Percentiles rank a stretch among this genome's conserved stretches.
Conservation (phyloP, 768 basidiomycete genomes). For the Termitomyces titanicus region DNA sequence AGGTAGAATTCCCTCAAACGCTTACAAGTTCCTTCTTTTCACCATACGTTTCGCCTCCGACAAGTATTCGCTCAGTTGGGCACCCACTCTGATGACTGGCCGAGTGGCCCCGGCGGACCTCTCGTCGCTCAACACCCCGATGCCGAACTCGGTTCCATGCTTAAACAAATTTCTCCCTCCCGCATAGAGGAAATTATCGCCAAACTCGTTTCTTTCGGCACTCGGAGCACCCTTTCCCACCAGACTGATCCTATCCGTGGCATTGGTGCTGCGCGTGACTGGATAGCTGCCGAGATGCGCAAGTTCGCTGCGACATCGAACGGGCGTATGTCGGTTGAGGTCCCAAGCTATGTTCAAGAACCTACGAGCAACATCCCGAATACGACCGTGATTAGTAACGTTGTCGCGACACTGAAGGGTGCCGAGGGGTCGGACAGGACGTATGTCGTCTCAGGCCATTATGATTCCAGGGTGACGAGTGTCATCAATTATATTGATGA, state of each 20-base stretch:
- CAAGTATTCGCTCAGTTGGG: slow-evolving; percentile 6
- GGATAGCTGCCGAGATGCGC: slow-evolving; percentile 47
- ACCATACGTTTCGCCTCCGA: not conserved
- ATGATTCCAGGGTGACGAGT: slow-evolving; percentile 45
- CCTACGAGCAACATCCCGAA: slow-evolving; percentile 32
- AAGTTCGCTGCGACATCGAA: slow-evolving; percentile 33
- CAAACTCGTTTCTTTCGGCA: slow-evolving; percentile 54
- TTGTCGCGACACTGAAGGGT: slow-evolving; percentile 47
- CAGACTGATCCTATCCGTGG: slow-evolving; percentile 51
- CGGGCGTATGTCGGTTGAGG: slow-evolving; percentile 40
- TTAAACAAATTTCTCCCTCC: slow-evolving; percentile 40
- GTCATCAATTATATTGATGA: slow-evolving; percentile 38
- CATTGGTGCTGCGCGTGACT: slow-evolving; percentile 53
- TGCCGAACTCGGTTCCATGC: slow-evolving; percentile 40
- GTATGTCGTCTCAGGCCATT: slow-evolving; percentile 53
- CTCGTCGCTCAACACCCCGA: slow-evolving; percentile 41
- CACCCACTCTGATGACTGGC: slow-evolving; percentile 31
- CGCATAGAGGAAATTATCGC: slow-evolving; percentile 44
- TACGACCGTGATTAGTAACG: slow-evolving; percentile 46
- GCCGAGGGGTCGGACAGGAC: slow-evolving; percentile 44
- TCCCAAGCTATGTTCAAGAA: slow-evolving; percentile 42
- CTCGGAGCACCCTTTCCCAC: slow-evolving; percentile 47
- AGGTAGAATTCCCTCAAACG: not conserved
- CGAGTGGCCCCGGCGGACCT: slow-evolving; percentile 41
- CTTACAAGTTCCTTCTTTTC: too few relatives aligned